Base-by-base conservation (phyloP, 192 early-diverging fungal genomes). In the Coemansia sp. region DNA sequence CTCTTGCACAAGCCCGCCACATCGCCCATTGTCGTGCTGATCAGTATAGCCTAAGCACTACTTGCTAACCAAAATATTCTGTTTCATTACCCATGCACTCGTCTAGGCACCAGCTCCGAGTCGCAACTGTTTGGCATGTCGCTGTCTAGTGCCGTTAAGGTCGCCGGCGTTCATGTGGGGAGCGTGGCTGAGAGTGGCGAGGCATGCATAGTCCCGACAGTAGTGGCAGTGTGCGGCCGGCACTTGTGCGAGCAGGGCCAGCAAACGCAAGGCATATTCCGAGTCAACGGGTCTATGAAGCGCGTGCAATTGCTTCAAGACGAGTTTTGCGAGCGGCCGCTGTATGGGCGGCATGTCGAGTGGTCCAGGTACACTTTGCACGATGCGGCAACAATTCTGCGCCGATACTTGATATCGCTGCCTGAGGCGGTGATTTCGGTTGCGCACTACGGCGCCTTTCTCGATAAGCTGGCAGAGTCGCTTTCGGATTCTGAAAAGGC, bases 301-400 rank as follows among this genome's bases (percentile, higher is more conserved):
- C 86, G 92, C 22, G 87, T 92, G 43, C 84, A 89, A 61, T 72
- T 84, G 68, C 75, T 93, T 39, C 88, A 93, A 66, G 68, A 84
- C 35, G 73, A 84, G 38, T 93, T 93, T 71, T 89, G 92, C 75
- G 76, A 77, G 7, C 75, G 84, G 25, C 86, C 87, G 4, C 45
- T 41, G 40, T 93, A 91, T 60, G 92, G 92, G 2, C 83, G 87
- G 12, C 71, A 83, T 53, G 59, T 86, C 15, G 82, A 86, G 40
- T 92, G 89, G 89, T 54, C 76, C 39, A 85, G 84, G 22, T 93
- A 88, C 73, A 89, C 89, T 2, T 84, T 92, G 15, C 92, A 93
- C 73, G 92, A 93, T 70, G 88, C 88, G n/a, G 91, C 90, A 14
- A 92, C 88, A 39, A 75, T 94, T 37, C 75, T 92, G 58, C 86